A percentile compares a stretch with the other conserved stretches of the same genome.
phyloP scores from a whole-genome alignment of 2,329 filamentous ascomycete species.

The Zymoseptoria passerinii region DNA sequence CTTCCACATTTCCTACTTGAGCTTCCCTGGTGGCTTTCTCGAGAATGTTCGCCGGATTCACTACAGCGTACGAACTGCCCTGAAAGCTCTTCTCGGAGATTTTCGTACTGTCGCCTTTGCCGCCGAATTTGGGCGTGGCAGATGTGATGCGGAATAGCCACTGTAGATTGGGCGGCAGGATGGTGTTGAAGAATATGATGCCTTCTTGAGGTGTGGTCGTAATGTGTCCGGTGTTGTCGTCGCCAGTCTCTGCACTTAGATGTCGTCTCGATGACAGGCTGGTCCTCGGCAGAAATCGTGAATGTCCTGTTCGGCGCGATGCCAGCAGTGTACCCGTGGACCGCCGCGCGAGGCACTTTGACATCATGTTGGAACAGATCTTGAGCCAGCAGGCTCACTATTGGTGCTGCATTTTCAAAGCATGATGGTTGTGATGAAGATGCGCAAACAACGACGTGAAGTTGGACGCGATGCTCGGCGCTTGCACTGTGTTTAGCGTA shows the following conservation, averaged over 20 bases:
- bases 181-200: slow-evolving; percentile 83
- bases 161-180: slow-evolving; percentile 72
- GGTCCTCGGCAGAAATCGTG: neutral
- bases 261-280: slow-evolving; percentile 8
- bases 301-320: neutral
- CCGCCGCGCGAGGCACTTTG: neutral
- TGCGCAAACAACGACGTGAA: neutral
- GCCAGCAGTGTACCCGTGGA: neutral
- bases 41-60: slow-evolving; percentile 49
- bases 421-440: neutral
- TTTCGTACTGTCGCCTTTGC: slow-evolving; percentile 3
- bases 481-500: too few species aligned
- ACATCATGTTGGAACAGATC: neutral
- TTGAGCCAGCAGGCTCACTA: neutral
- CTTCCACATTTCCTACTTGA: slow-evolving; percentile 43
- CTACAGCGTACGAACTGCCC: slow-evolving; percentile 32
- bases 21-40: slow-evolving; percentile 32
- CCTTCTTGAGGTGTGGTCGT: slow-evolving; percentile 66
- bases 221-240: slow-evolving; percentile 71
- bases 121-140: slow-evolving; percentile 29
- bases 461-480: neutral
- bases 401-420: neutral
- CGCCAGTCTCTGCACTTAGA: slow-evolving; percentile 16
- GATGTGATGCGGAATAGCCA: slow-evolving; percentile 50
- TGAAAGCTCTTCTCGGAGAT: slow-evolving; percentile 6